Conservation (phyloP, 768 basidiomycete genomes). For the Tephrocybe sp. region DNA sequence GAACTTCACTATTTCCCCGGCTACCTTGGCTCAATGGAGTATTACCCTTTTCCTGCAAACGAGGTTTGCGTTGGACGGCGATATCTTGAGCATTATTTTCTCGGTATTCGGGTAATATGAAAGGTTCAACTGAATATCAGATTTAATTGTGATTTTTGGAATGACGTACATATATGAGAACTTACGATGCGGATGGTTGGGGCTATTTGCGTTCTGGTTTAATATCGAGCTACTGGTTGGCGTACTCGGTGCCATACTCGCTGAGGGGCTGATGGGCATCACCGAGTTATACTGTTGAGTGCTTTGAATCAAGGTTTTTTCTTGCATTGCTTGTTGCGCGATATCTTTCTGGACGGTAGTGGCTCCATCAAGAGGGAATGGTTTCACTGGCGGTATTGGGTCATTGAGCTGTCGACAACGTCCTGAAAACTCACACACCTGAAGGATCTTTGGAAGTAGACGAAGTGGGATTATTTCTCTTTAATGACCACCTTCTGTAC, state of each 20-base stretch:
- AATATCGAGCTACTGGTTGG: background rate
- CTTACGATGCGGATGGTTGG: background rate
- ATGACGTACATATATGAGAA: background rate
- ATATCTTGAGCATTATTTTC: background rate
- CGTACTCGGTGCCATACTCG: background rate
- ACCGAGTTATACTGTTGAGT: background rate
- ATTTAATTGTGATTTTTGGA: background rate
- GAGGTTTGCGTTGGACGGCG: background rate
- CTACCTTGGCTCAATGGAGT: background rate
- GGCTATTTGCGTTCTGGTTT: background rate
- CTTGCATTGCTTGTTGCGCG: background rate
- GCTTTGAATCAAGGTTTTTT: background rate
- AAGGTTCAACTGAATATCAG: background rate
- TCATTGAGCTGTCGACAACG: too few species aligned
- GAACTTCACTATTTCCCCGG: background rate
- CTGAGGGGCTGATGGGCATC: background rate
- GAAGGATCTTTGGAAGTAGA: background rate
- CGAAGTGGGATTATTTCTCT: background rate
- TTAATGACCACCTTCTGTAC: background rate
- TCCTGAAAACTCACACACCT: background rate
- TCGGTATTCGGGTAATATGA: background rate
- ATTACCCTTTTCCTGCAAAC: background rate
- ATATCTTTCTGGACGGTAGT: too few species aligned
- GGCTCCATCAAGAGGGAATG: background rate
- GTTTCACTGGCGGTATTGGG: background rate